Base-by-base conservation (phyloP, 345 rosid genomes). In the Bretschneidera sinensis region DNA sequence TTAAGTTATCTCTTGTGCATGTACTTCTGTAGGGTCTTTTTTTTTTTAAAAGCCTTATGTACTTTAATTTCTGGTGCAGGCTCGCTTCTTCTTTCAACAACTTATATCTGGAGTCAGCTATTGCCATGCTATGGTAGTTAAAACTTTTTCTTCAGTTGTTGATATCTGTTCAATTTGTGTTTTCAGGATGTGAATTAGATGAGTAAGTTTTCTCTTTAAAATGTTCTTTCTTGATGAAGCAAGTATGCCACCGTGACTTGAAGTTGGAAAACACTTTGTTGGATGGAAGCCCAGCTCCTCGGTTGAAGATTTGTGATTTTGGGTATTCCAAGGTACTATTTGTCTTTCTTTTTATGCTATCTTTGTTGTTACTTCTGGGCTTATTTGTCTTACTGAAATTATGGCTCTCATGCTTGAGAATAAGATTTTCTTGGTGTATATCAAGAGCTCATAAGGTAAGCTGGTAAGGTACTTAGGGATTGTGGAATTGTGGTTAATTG, bases 71-170 rank as follows among this genome's bases (percentile, higher is more conserved):
- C 35, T 15, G 45, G 15, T 39, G 71, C 82, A 90, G 95, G 99
- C 99, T 68, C 87, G 95, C 33, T 94, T 89, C 82, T 94, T 90
- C 84, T 94, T 90, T 76, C 96, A 90, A 71, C 99, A 94, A 77
- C 99, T 90, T 60, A 84, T 90, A 60, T 94, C 95, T 18, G 96
- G 99, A 62, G 91, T 94, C 68, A 86, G 95, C 75, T 94, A 86
- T 65, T 90, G 95, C 66, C 99, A 94, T 70, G 90, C 95, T 13
- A 94, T 88, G 99, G 99, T 90, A 71, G 43, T 71, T 71, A 64
- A 48, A 13, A 43, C 18, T 57, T 57, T 63, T 55, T 1, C 45
- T 24, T 18, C 8, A 6, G 43, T 6, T 54, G 49, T 33, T 14
- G 7, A 22, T 48, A 24, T 50, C 45, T 53, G 47, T 24, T 45